Evolutionary conservation across 2,329 filamentous ascomycete species (phyloP).

Genomic region (Ceratocystis huliohia): DNA sequence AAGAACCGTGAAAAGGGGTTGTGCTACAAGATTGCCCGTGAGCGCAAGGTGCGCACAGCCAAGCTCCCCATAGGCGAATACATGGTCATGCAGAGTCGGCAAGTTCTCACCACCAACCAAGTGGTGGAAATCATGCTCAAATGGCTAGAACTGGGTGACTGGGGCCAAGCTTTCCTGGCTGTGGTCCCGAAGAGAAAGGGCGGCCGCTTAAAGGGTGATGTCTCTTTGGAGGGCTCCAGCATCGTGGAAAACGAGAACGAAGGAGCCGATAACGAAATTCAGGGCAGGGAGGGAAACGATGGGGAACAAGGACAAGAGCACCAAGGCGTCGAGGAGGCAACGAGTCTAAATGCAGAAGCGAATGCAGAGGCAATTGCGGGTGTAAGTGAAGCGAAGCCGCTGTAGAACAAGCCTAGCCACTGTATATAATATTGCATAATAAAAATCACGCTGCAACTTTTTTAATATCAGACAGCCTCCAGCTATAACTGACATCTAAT

Average conservation of each 20-base stretch:
- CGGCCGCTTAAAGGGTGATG: conserved; percentile 45
- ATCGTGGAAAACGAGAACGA: conserved; percentile 25
- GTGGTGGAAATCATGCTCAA: conserved; percentile 92
- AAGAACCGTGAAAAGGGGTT: conserved; percentile 93
- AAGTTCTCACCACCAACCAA: conserved; percentile 86
- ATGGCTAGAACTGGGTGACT: conserved; percentile 83
- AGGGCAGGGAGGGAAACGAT: conserved; percentile 12
- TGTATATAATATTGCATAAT: not conserved
- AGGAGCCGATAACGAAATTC: conserved; percentile 24
- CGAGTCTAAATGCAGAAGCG: conserved; percentile 16
- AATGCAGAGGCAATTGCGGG: not conserved
- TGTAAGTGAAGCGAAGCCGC: conserved; percentile 6
- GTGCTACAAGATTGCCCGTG: conserved; percentile 70
- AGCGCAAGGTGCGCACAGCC: conserved; percentile 69
- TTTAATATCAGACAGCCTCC: not conserved
- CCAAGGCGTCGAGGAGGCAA: conserved; percentile 14
- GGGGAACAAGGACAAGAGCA: conserved; percentile 13
- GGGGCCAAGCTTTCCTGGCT: conserved; percentile 75
- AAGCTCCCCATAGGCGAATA: conserved; percentile 92
- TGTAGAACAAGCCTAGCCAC: conserved; percentile 1
- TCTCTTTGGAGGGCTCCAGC: conserved; percentile 19
- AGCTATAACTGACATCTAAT: not conserved
- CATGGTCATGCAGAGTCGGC: conserved; percentile 76
- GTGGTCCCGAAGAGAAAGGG: conserved; percentile 89
- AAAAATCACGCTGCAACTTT: not conserved